Evolutionary conservation across 805 yeast genomes (phyloP).

Genomic region (Vanderwaltozyma verrucispora): DNA sequence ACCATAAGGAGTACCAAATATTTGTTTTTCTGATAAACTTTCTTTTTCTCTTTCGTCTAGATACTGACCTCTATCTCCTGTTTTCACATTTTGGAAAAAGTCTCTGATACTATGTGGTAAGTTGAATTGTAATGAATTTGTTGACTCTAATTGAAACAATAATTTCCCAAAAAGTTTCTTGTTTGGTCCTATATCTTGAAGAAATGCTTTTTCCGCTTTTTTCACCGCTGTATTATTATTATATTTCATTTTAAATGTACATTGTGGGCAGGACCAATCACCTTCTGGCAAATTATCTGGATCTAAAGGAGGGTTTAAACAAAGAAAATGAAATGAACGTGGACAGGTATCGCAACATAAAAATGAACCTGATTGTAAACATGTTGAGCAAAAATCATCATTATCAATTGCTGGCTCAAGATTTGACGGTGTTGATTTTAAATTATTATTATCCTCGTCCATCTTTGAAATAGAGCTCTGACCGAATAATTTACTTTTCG

Average conservation of each 20-base stretch:
- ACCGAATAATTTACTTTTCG: conserved; percentile 36
- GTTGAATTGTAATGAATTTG: conserved; percentile 56
- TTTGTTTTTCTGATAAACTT: conserved; percentile 31
- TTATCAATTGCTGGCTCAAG: conserved; percentile 36
- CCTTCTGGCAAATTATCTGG: conserved; percentile 71
- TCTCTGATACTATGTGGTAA: conserved; percentile 65
- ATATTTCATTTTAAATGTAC: conserved; percentile 37
- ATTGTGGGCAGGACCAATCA: conserved; percentile 81
- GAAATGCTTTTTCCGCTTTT: conserved; percentile 15
- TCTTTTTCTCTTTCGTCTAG: conserved; percentile 43
- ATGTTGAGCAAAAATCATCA: conserved; percentile 85
- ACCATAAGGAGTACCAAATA: conserved; percentile 37
- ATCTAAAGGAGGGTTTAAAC: conserved; percentile 84
- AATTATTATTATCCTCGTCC: conserved; percentile 1
- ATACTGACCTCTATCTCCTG: conserved; percentile 64
- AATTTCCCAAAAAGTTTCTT: conserved; percentile 42
- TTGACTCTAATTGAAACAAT: conserved; percentile 43
- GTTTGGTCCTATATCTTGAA: conserved; percentile 6
- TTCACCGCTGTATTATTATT: conserved; percentile 18
- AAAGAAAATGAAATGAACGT: conserved; percentile 79
- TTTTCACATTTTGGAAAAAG: conserved; percentile 57
- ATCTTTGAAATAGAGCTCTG: conserved; percentile 22
- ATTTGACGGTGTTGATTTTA: conserved; percentile 9
- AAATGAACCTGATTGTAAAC: conserved; percentile 83
- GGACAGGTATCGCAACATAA: conserved; percentile 94